Conservation (phyloP, 2,329 filamentous ascomycete genomes). For the Exophiala bonariae region DNA sequence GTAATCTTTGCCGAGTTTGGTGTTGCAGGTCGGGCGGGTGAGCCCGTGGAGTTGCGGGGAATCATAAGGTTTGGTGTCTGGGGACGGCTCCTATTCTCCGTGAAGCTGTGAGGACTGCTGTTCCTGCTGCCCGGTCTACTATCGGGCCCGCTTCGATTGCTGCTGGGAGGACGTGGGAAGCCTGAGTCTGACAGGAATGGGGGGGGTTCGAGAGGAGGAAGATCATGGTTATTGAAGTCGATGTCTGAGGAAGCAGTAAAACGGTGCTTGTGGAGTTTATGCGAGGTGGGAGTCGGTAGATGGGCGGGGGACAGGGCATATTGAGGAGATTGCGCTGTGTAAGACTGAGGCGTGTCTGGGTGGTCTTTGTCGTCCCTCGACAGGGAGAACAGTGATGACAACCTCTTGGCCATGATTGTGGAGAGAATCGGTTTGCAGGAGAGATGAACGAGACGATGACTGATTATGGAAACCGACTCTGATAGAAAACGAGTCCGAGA, state of each 20-base stretch:
- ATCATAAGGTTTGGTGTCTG: constrained; percentile 24
- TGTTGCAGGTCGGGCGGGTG: constrained; percentile 18
- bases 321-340: neutral
- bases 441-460: too few relatives aligned
- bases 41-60: constrained; percentile 8
- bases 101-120: constrained; percentile 18
- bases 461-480: too few relatives aligned
- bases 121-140: constrained; percentile 34
- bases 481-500: too few relatives aligned
- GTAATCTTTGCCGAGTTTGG: constrained; percentile 18
- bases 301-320: constrained; percentile 11
- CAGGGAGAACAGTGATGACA: constrained; percentile 25
- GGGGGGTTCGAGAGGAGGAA: constrained; percentile 37
- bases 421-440: neutral
- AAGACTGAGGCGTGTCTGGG: neutral
- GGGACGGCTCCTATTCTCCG: constrained; percentile 26
- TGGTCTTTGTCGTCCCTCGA: constrained; percentile 20
- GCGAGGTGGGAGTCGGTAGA: neutral
- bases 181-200: constrained; percentile 37
- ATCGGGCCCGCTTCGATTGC: constrained; percentile 33
- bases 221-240: constrained; percentile 11
- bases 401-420: constrained; percentile 17
- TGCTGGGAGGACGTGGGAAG: constrained; percentile 39
- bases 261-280: constrained; percentile 22
- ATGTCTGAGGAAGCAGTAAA: constrained; percentile 18